These are phyloP conservation scores for Arthromyces matolae DNA, from an alignment of 768 basidiomycete genomes.

Conservation along the genomic window DNA sequence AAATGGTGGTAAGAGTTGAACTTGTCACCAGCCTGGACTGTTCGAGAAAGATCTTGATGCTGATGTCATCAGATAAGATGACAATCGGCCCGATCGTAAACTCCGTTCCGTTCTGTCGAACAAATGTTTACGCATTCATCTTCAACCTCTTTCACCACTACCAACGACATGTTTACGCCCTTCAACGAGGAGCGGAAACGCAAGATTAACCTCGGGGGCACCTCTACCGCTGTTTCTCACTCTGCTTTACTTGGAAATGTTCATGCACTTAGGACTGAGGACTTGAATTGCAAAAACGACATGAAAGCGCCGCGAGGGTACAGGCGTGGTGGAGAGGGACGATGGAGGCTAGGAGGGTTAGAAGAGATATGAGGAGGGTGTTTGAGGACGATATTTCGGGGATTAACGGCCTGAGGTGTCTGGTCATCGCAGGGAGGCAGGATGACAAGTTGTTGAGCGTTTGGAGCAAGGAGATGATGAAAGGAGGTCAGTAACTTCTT, in stretches of 20 bases:
- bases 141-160: not conserved
- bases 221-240: slow-evolving; percentile 46
- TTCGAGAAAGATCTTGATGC: no score
- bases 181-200: slow-evolving; percentile 36
- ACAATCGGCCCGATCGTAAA: not conserved
- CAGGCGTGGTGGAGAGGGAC: slow-evolving; percentile 71
- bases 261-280: slow-evolving; percentile 57
- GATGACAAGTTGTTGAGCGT: slow-evolving; percentile 42
- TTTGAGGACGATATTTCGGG: slow-evolving; percentile 54
- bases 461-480: slow-evolving; percentile 41
- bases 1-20: no score
- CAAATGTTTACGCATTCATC: not conserved
- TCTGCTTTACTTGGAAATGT: slow-evolving; percentile 59
- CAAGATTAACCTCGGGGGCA: slow-evolving; percentile 76
- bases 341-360: slow-evolving; percentile 36
- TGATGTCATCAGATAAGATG: no score
- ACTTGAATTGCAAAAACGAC: slow-evolving; percentile 46
- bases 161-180: slow-evolving; percentile 2
- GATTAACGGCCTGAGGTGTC: slow-evolving; percentile 57
- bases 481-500: slow-evolving; percentile 18
- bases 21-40: no score
- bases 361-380: slow-evolving; percentile 39
- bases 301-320: slow-evolving; percentile 56
- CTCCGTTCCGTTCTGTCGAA: no score
- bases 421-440: slow-evolving; percentile 54